phyloP scores from a whole-genome alignment of 768 basidiomycete genomes.

The Termitomyces sp. region DNA sequence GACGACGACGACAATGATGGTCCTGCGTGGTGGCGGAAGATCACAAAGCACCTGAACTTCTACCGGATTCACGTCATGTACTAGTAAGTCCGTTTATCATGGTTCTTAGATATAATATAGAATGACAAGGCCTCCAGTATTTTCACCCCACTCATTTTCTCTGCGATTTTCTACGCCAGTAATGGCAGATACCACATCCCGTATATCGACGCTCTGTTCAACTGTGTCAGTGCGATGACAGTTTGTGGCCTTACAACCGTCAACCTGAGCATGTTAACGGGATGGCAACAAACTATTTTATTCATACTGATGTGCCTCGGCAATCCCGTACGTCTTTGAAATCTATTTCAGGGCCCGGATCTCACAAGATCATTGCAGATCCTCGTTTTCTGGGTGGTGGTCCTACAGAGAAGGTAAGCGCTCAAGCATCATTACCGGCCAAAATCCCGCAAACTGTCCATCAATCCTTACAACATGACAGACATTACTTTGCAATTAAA shows the following conservation, averaged over 20 bases:
- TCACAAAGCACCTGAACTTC: slow-evolving; percentile 59
- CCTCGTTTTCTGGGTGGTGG: slow-evolving; percentile 79
- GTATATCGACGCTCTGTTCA: slow-evolving; percentile 78
- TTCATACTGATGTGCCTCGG: slow-evolving; percentile 80
- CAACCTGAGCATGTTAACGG: slow-evolving; percentile 64
- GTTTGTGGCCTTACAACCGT: slow-evolving; percentile 75
- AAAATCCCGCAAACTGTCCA: slow-evolving; percentile 6
- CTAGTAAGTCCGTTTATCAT: slow-evolving; percentile 41
- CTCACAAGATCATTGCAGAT: slow-evolving; percentile 39
- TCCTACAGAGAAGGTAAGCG: slow-evolving; percentile 69
- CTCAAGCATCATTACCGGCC: not conserved
- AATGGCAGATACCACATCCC: slow-evolving; percentile 70
- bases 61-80: slow-evolving; percentile 59
- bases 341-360: not conserved
- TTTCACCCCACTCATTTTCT: slow-evolving; percentile 74
- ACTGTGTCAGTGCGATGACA: slow-evolving; percentile 73
- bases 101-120: slow-evolving; percentile 1
- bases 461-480: slow-evolving; percentile 21
- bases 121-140: slow-evolving; percentile 41
- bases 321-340: slow-evolving; percentile 56
- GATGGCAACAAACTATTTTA: slow-evolving; percentile 65
- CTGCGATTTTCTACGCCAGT: slow-evolving; percentile 77
- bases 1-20: slow-evolving; percentile 11
- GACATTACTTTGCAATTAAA: slow-evolving; percentile 68
- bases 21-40: slow-evolving; percentile 21